Conservation (phyloP, 78 protist genomes). For the Dictyostelium intermedium region DNA sequence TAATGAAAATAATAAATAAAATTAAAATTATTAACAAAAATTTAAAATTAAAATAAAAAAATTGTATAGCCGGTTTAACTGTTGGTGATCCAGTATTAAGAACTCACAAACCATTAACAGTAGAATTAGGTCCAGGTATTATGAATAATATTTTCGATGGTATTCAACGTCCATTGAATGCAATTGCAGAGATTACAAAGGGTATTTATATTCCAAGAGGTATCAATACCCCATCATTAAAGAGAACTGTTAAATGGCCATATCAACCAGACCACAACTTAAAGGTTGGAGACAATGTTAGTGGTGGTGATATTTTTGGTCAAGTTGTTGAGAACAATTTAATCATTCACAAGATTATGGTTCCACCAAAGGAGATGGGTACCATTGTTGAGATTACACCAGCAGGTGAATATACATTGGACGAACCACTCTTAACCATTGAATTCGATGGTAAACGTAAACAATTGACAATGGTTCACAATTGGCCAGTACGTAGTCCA, state of each 20-base stretch:
- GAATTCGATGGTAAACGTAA: constrained; percentile 72
- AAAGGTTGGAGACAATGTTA: constrained; percentile 94
- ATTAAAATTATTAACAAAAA: too few relatives aligned
- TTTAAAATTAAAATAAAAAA: neutral
- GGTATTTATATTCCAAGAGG: constrained; percentile 99
- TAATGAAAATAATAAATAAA: neutral
- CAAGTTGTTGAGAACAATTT: constrained; percentile 95
- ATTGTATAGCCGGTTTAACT: constrained; percentile 95
- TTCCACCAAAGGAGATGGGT: constrained; percentile 96
- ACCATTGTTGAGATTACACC: constrained; percentile 92
- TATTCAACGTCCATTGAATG: constrained; percentile 99
- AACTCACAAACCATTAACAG: constrained; percentile 99
- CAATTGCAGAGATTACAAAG: constrained; percentile 84
- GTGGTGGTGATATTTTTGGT: constrained; percentile 98
- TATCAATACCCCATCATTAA: constrained; percentile 93
- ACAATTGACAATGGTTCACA: constrained; percentile 92
- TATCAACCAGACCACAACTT: constrained; percentile 87
- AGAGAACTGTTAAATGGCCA: constrained; percentile 87
- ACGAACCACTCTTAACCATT: constrained; percentile 52
- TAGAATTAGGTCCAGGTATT: constrained; percentile 99
- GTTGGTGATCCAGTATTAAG: constrained; percentile 99
- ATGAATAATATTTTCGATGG: constrained; percentile 99
- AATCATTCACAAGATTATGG: constrained; percentile 95
- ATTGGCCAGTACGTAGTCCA: constrained; percentile 99
- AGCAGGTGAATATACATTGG: constrained; percentile 94